A percentile compares a stretch with the other conserved stretches of the same genome.
phyloP scores from a whole-genome alignment of 306 rosid genomes.

The Vicia faba region DNA sequence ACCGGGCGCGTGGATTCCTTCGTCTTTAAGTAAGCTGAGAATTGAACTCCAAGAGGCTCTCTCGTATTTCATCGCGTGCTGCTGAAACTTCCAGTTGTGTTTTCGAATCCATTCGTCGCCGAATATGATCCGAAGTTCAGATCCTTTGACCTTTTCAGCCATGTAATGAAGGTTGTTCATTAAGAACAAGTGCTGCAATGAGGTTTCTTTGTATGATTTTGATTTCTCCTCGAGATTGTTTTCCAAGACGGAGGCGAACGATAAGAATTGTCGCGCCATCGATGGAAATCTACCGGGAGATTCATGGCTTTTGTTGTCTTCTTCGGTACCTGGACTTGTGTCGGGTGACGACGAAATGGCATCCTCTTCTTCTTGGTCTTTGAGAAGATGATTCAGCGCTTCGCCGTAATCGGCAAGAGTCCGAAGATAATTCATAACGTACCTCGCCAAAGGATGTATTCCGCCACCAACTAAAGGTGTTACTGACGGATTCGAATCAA shows the following conservation, averaged over 20 bases:
- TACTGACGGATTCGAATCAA: conserved; percentile 67
- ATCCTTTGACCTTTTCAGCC: conserved; percentile 85
- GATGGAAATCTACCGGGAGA: conserved; percentile 51
- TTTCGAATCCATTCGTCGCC: conserved; percentile 86
- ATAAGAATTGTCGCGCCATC: conserved; percentile 58
- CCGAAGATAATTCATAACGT: conserved; percentile 85
- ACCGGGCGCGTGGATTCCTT: conserved; percentile 63
- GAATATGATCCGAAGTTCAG: conserved; percentile 61
- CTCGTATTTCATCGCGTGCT: conserved; percentile 74
- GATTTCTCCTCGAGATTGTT: conserved; percentile 73
- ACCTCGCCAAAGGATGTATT: conserved; percentile 77
- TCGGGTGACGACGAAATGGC: conserved; percentile 55
- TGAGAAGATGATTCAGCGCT: conserved; percentile 65
- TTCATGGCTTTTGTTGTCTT: conserved; percentile 44
- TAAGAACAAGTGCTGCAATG: conserved; percentile 83
- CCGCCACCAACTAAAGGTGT: conserved; percentile 79
- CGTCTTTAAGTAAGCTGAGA: conserved; percentile 69
- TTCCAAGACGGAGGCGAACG: conserved; percentile 70
- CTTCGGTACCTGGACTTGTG: conserved; percentile 54
- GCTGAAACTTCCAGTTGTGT: conserved; percentile 76
- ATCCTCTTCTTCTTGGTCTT: conserved; percentile 54
- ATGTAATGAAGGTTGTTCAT: conserved; percentile 91
- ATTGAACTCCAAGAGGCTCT: conserved; percentile 85
- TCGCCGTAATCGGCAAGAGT: conserved; percentile 69
- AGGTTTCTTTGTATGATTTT: conserved; percentile 62